phyloP scores from a whole-genome alignment of 768 basidiomycete species.

The Tephrocybe sp. region DNA sequence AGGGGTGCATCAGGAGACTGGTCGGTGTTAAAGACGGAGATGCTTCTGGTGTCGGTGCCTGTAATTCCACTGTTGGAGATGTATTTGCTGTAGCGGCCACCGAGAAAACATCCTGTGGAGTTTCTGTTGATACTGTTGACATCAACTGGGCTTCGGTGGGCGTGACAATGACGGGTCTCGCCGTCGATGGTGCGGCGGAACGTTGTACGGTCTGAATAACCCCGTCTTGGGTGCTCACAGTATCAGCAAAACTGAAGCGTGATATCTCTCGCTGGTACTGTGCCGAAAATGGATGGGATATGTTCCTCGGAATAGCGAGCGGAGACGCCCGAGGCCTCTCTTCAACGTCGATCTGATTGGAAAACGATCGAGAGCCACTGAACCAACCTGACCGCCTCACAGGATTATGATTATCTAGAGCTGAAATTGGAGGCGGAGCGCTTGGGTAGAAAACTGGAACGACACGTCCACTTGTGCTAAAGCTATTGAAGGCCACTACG shows the following conservation, averaged over 20 bases:
- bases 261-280: slow-evolving; percentile 5
- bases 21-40: slow-evolving; percentile 3
- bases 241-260: background rate
- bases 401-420: background rate
- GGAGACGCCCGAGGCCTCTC: background rate
- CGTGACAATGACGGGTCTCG: background rate
- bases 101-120: background rate
- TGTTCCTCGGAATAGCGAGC: background rate
- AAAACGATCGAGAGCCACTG: background rate
- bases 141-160: background rate
- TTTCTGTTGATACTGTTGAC: background rate
- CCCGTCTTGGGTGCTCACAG: slow-evolving; percentile 1
- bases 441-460: background rate
- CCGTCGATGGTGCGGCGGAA: background rate
- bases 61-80: background rate
- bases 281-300: slow-evolving; percentile 12
- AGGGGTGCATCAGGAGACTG: slow-evolving; percentile 15
- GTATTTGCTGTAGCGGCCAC: background rate
- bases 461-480: background rate
- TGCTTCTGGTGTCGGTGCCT: background rate
- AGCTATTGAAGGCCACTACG: slow-evolving; percentile 12
- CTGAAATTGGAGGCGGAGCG: background rate
- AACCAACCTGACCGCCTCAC: slow-evolving; percentile 10
- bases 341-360: background rate
- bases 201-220: slow-evolving; percentile 4